Evolutionary conservation across 352 stramenopile species (phyloP).

Genomic region (Phytopythium litorale): DNA sequence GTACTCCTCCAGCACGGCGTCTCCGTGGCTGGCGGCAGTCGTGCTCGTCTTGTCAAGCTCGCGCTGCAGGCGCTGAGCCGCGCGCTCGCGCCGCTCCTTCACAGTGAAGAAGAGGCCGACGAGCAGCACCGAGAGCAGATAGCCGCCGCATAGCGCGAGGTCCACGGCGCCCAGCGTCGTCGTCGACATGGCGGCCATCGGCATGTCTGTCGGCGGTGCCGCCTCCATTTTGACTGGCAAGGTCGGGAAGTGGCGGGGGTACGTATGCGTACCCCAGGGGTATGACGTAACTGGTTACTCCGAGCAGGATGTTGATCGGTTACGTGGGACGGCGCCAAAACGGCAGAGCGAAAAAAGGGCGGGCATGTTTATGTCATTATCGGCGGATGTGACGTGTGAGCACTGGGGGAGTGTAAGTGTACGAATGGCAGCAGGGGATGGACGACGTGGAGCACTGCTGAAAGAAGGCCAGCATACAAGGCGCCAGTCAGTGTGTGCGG

Average conservation of each 20-base stretch:
- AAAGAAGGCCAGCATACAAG: constrained; percentile 5
- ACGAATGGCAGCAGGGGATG: constrained; percentile 6
- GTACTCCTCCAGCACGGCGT: constrained; percentile 64
- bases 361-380: constrained; percentile 1
- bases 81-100: constrained; percentile 42
- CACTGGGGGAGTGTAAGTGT: constrained; percentile 17
- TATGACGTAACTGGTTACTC: no score
- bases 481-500: background rate
- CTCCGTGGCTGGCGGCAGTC: constrained; percentile 13
- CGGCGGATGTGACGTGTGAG: constrained; percentile 6
- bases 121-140: constrained; percentile 56
- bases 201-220: background rate
- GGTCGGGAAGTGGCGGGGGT: background rate
- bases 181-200: constrained; percentile 12
- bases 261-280: background rate
- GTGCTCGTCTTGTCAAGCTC: constrained; percentile 13
- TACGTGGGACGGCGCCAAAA: background rate
- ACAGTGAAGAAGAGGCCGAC: constrained; percentile 70
- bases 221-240: background rate
- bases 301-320: background rate
- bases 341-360: background rate
- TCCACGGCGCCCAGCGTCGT: constrained; percentile 42
- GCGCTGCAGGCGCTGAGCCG: constrained; percentile 25
- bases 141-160: constrained; percentile 44
- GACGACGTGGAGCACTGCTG: background rate